Base-by-base conservation (phyloP, 495 filamentous ascomycete species). In the Penicillium coprophilum region DNA sequence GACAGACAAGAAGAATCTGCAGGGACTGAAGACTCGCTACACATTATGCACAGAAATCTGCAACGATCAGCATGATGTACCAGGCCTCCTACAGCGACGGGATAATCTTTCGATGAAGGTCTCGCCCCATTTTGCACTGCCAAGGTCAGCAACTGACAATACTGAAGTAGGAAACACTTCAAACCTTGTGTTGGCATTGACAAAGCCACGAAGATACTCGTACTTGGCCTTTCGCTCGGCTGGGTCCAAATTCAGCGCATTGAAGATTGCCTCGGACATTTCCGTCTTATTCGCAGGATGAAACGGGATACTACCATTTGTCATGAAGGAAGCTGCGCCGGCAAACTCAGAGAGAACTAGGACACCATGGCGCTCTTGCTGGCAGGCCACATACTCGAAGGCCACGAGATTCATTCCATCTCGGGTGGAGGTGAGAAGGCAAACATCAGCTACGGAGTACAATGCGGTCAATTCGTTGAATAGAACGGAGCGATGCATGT, bases 331-430 rank as follows among this genome's bases (percentile, higher is more conserved):
- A 0, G 93, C 90, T 0, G 93, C 91, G 2, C 93, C 93, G 0
- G 92, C 88, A 64, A 96, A 96, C 65, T 96, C 92, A 46, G 91
- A 96, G 10, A 97, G 81, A 21, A 96, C 89, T 80, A 97, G 87
- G 5, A 90, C 87, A 7, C 93, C 93, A 64, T 95, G 87, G 10
- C 86, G 82, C 58, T 92, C 80, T 56, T 87, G 77, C 65, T 96
- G 93, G 31, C 87, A 91, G 3, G 93, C 92, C 46, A 96, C 91
- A 72, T 96, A 97, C 71, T 97, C 93, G 73, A 92, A 96, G 21
- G 89, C 91, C 23, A 97, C 93, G 10, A 96, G 82, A 67, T 97
- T 97, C 93, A 97, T 96, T 55, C 93, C 93, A 65, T 96, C 93
- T n/a, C 92, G 82, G 1, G 88, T 95, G 0, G 91, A 96, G 13